These are phyloP conservation scores for Jackrogersella minutella DNA, from an alignment of 495 filamentous ascomycete species.

Conservation along the genomic window DNA sequence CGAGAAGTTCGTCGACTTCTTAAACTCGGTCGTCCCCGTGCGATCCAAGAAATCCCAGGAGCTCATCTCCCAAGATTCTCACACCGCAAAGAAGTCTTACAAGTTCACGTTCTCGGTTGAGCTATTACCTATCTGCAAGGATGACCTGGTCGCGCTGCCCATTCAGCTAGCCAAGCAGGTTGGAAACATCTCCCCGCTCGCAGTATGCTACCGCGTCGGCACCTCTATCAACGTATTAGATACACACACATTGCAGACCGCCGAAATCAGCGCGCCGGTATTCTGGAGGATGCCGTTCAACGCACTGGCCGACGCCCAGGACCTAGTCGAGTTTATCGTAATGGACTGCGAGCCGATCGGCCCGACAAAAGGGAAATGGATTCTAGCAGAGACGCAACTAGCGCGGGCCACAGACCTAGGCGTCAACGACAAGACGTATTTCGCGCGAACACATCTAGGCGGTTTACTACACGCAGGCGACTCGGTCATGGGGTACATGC, in stretches of 20 bases:
- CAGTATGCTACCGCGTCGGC: constrained; percentile 87
- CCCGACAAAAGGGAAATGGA: constrained; percentile 74
- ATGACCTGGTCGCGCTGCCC: constrained; percentile 93
- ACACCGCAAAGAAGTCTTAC: constrained; percentile 87
- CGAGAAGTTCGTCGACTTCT: constrained; percentile 90
- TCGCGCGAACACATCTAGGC: constrained; percentile 88
- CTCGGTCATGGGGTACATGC: constrained; percentile 87
- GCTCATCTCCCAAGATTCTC: constrained; percentile 91
- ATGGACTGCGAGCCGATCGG: constrained; percentile 91
- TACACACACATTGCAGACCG: constrained; percentile 86
- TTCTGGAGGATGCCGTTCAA: constrained; percentile 92
- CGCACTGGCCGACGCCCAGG: constrained; percentile 81
- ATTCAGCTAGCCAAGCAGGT: constrained; percentile 82
- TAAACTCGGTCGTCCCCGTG: constrained; percentile 80
- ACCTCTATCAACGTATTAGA: constrained; percentile 90
- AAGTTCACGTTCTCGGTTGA: constrained; percentile 91
- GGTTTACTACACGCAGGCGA: constrained; percentile 88
- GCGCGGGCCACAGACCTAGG: constrained; percentile 91
- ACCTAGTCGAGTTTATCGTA: constrained; percentile 90
- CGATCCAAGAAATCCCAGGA: constrained; percentile 86
- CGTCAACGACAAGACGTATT: constrained; percentile 83
- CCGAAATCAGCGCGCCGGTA: constrained; percentile 77
- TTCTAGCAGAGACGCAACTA: constrained; percentile 85
- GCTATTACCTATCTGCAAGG: constrained; percentile 92
- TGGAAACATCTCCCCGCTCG: constrained; percentile 86